A percentile compares a stretch with the other conserved stretches of the same genome.
These are phyloP conservation scores for Ascocoryne sarcoides DNA, from an alignment of 2,329 filamentous ascomycete species.

Conservation along the genomic window DNA sequence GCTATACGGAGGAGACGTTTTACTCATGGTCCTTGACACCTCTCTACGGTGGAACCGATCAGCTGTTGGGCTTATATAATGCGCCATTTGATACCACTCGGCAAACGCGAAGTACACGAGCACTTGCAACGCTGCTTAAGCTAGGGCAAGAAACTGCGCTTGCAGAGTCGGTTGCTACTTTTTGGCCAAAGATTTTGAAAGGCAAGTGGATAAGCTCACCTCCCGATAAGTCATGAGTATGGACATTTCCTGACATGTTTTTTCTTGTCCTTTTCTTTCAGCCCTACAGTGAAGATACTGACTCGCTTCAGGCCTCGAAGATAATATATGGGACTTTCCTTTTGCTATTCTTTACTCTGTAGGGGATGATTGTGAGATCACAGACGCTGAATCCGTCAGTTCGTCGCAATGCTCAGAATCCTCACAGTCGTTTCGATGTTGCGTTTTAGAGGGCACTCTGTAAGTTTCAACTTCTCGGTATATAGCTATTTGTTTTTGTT, in stretches of 20 bases:
- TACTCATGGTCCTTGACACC: constrained; percentile 78
- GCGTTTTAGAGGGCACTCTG: constrained; percentile 64
- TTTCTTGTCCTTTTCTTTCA: no score
- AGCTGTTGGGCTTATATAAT: constrained; percentile 69
- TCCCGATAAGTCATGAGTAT: no score
- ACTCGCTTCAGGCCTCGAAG: constrained; percentile 58
- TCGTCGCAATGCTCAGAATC: constrained; percentile 50
- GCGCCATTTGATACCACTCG: constrained; percentile 73
- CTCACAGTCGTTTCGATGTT: constrained; percentile 49
- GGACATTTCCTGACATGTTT: no score
- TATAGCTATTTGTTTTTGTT: no score
- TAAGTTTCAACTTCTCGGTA: no score
- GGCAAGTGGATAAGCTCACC: neutral
- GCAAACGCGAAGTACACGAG: constrained; percentile 63
- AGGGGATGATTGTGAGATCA: constrained; percentile 46
- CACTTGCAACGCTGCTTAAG: constrained; percentile 68
- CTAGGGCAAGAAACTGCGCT: constrained; percentile 65
- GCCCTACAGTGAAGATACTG: no score
- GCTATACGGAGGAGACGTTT: constrained; percentile 69
- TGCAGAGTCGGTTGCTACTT: constrained; percentile 60
- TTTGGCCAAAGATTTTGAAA: constrained; percentile 55
- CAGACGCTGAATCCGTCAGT: constrained; percentile 52
- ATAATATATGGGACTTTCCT: constrained; percentile 66
- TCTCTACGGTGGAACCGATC: constrained; percentile 62
- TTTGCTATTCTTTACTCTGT: constrained; percentile 72